Evolutionary conservation across 202 grass and related monocot genomes (phyloP).

Genomic region (Setaria viridis): DNA sequence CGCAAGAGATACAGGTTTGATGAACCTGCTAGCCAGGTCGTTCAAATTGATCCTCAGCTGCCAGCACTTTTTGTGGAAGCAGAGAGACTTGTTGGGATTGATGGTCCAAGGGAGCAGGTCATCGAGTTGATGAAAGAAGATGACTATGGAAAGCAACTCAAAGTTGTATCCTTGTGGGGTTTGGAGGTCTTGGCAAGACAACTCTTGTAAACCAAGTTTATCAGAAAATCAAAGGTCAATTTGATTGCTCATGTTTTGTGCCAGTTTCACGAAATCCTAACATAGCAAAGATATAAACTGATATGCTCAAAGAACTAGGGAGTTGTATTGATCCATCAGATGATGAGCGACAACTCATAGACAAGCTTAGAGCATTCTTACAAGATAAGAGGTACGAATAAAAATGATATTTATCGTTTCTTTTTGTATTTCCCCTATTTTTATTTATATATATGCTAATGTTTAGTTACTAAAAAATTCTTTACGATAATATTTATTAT

Average conservation of each 20-base stretch:
- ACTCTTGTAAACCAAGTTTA: neutral
- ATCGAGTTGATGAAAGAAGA: neutral
- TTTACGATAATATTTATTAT: neutral
- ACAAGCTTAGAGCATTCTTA: neutral
- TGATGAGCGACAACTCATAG: neutral
- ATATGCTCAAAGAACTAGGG: neutral
- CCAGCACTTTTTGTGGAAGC: neutral
- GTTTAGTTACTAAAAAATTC: neutral
- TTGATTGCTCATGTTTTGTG: neutral
- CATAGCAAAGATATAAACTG: neutral
- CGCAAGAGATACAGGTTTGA: neutral
- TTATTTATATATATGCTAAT: neutral
- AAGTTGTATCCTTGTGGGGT: conserved; percentile 3
- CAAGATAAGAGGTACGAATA: neutral
- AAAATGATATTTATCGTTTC: neutral
- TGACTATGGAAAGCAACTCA: neutral
- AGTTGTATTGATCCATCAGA: neutral
- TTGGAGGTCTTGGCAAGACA: conserved; percentile 26
- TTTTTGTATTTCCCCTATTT: neutral
- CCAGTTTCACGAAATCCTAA: conserved; percentile 7
- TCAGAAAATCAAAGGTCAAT: neutral
- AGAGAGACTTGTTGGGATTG: neutral
- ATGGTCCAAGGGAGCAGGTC: conserved; percentile 1
- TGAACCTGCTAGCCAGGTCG: rapidly evolving
- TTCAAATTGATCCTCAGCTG: neutral